Base-by-base conservation (phyloP, 371 early-diverging fungal species). In the Mortierella sp. region DNA sequence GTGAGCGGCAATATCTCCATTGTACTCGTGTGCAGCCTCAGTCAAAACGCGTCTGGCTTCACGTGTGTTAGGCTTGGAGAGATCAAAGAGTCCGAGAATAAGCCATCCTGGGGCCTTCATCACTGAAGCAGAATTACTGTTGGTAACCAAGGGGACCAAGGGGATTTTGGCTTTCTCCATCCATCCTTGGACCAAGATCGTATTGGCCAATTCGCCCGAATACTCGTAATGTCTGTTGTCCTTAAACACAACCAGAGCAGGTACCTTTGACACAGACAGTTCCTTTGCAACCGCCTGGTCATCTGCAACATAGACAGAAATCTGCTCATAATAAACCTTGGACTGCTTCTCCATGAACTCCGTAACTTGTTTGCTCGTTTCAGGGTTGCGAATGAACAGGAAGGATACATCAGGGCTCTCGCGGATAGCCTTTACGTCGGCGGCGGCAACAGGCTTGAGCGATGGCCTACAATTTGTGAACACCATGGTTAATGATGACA, bases 11-110 rank as follows among this genome's bases (percentile, higher is more conserved):
- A 43, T 50, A 9, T n/a, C 21, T 16, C 48, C 19, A 7, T 30
- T 15, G 58, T 66, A 59, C 55, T 56, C 64, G 62, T 76, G 71
- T 46, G 72, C 76, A 45, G 68, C n/a, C 56, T 76, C 76, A 62
- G 71, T 48, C 29, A 76, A 26, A 14, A 43, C 65, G 6, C 44
- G 58, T 45, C 68, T 67, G 4, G 76, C 71, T 25, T 30, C 51
- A 45, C 37, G 1, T 0, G 72, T 60, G 0, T 64, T 61, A 26
- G 64, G 45, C 50, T 64, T 66, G 11, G 60, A 25, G 1, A 61
- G 76, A 15, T 76, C 68, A 15, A 76, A 70, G 12, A 76, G 57
- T 7, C 76, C 76, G 68, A 76, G 30, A 19, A 71, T 30, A 5
- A 71, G 46, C 67, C 67, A 70, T 14, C 76, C 76, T 15, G 76